A percentile compares a stretch with the other conserved stretches of the same genome.
These are phyloP conservation scores for Candida ulmi DNA, from an alignment of 805 yeast species.

Conservation along the genomic window DNA sequence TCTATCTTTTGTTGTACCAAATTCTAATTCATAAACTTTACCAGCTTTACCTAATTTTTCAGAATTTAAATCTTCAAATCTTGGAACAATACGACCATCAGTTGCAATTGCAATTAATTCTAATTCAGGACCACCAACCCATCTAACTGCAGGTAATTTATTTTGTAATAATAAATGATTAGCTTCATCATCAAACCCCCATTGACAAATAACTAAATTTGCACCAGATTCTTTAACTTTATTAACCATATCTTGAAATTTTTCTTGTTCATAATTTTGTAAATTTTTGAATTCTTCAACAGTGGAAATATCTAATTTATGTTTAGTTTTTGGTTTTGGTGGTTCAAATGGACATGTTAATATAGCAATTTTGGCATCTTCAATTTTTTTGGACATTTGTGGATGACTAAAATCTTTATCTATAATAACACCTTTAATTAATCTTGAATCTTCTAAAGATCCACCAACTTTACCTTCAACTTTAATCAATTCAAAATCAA, in stretches of 20 bases:
- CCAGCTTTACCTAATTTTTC: constrained; percentile 90
- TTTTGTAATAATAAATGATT: constrained; percentile 86
- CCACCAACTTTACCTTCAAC: constrained; percentile 97
- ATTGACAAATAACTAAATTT: constrained; percentile 93
- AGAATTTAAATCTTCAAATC: constrained; percentile 84
- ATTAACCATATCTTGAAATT: constrained; percentile 86
- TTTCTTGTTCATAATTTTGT: constrained; percentile 88
- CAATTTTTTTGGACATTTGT: constrained; percentile 85
- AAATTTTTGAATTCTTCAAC: constrained; percentile 90
- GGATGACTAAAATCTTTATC: constrained; percentile 98
- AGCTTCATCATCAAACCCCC: constrained; percentile 99
- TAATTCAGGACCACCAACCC: constrained; percentile 98
- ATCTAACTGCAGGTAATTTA: constrained; percentile 90
- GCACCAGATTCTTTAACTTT: constrained; percentile 88
- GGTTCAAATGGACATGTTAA: constrained; percentile 99
- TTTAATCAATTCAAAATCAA: constrained; percentile 93
- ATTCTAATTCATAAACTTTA: constrained; percentile 76
- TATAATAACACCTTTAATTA: constrained; percentile 86
- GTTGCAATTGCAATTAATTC: constrained; percentile 97
- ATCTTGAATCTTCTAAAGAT: constrained; percentile 73
- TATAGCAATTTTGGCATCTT: constrained; percentile 85
- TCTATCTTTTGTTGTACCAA: constrained; percentile 94
- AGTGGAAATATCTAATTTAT: constrained; percentile 86
- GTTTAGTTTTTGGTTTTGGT: constrained; percentile 98
- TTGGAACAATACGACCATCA: constrained; percentile 92